phyloP scores from a whole-genome alignment of 1,284 basidiomycete genomes.

The Cryptococcus neoformans region DNA sequence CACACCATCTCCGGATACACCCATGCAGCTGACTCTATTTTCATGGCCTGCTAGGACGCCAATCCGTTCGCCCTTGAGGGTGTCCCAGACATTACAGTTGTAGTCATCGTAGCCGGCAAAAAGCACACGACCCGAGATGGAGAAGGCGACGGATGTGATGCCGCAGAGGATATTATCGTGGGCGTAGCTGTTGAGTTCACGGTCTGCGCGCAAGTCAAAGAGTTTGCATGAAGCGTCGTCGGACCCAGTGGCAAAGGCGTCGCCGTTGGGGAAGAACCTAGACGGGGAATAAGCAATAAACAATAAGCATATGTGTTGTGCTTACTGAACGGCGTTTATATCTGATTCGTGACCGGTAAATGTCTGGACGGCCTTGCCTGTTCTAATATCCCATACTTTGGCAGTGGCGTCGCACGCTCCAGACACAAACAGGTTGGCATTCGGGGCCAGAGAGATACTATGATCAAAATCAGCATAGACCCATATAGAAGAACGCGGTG shows the following conservation, averaged over 20 bases:
- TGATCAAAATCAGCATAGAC: not conserved
- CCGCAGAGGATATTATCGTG: constrained; percentile 99
- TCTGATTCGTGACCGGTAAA: constrained; percentile 99
- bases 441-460: constrained; percentile 89
- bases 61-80: constrained; percentile 94
- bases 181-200: constrained; percentile 93
- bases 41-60: constrained; percentile 96
- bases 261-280: constrained; percentile 98
- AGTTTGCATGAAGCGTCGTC: constrained; percentile 98
- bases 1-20: constrained; percentile 94
- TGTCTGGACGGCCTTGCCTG: constrained; percentile 94
- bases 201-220: constrained; percentile 96
- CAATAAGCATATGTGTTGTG: constrained; percentile 24
- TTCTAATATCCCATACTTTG: constrained; percentile 98
- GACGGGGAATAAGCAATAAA: not conserved
- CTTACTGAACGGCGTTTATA: constrained; percentile 96
- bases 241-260: constrained; percentile 97
- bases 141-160: constrained; percentile 98
- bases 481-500: not conserved
- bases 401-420: constrained; percentile 98
- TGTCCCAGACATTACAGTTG: constrained; percentile 99
- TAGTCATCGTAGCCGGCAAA: constrained; percentile 99
- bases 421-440: constrained; percentile 94
- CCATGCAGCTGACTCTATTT: constrained; percentile 94
- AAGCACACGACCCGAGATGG: constrained; percentile 91